Evolutionary conservation across 257 asterid genomes (phyloP), one percentile per base, ranked within the genome.

Genomic region (Thymus quinquecostatus): DNA sequence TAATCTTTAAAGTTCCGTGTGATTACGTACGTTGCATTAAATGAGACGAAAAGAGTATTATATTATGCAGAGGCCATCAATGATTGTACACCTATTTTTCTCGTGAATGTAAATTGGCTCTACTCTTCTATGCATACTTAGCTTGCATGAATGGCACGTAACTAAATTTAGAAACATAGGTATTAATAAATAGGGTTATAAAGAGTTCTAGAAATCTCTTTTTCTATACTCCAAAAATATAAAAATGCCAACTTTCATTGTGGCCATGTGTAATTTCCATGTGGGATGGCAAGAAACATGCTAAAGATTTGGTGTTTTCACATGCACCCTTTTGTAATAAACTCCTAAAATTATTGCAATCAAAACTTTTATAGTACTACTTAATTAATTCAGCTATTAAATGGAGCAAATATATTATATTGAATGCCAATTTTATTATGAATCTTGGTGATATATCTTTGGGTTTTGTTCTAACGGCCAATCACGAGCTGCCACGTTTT

Each of bases 201-300:
- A 38, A 4, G 6, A 21, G 21, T 21, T 21, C 21, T 38, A 4
- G 7, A 38, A 7, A 38, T 38, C 49, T 10, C 49, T 44, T 44
- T 6, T 7, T 43, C 5, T 41, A 10, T 10, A 27, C 6, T 62
- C n/a, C 4, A 10, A 28, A 63, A 4, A 27, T 43, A 21, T 43
- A 27, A 10, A 72, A 70, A 14, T 27, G 33, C 10, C 68, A 59
- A 8, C 6, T 27, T 63, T 55, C 30, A 8, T 49, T 48, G 64
- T 47, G 68, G 53, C 21, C 72, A 60, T 60, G 74, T 72, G 82
- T 67, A 10, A 44, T 58, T 77, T 70, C 68, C 82, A 55, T 69
- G 77, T 48, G 68, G 65, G 76, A 27, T 63, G 76, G 73, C 77
- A 74, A 50, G 62, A 69, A 74, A 74, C 77, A 69, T 63, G 82